Base-by-base conservation (phyloP, 2,329 filamentous ascomycete genomes). In the Pyricularia sp. region DNA sequence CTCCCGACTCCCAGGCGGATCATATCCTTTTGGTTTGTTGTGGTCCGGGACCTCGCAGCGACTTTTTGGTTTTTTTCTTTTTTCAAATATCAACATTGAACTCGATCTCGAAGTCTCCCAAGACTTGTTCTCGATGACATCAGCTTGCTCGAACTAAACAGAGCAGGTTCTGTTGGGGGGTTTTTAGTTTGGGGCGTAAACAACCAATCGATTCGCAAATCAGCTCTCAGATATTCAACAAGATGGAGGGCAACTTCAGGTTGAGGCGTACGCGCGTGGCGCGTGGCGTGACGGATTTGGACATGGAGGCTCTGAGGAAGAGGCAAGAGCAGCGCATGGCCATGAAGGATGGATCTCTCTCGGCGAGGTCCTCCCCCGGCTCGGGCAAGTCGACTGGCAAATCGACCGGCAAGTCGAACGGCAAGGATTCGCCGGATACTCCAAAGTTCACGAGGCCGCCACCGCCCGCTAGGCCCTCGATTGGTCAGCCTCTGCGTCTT, bases 161-260 rank as follows among this genome's bases (percentile, higher is more conserved):
- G 42, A 50, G 14, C 42, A 50, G 42, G 17, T 20, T 50, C 42
- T 50, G 17, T 50, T 50, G 14, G 12, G 14, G 42, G 42, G 20
- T n/a, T n/a, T n/a, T n/a, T n/a, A 50, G 42, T n/a, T 50, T 50
- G 42, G 20, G 20, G 2, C 42, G 17, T n/a, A 20, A 9, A 4
- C 4, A n/a, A 50, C 42, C 17, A 6, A 50, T 20, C 42, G 33
- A 50, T 50, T n/a, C 20, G 7, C 42, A 6, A 50, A n/a, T 7
- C 42, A n/a, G 58, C 58, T 25, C 58, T 11, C n/a, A 12, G n/a
- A 12, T 11, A 23, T 23, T 7, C n/a, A 26, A 61, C 58, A 33
- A 66, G 12, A 66, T 66, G 64, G 31, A 66, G 10, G 30, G 31
- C n/a, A 36, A 42, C 64, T 66, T 26, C 9, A 66, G 64, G 64